phyloP scores from a whole-genome alignment of 2,329 filamentous ascomycete species.

The Fusarium pininemorale region DNA sequence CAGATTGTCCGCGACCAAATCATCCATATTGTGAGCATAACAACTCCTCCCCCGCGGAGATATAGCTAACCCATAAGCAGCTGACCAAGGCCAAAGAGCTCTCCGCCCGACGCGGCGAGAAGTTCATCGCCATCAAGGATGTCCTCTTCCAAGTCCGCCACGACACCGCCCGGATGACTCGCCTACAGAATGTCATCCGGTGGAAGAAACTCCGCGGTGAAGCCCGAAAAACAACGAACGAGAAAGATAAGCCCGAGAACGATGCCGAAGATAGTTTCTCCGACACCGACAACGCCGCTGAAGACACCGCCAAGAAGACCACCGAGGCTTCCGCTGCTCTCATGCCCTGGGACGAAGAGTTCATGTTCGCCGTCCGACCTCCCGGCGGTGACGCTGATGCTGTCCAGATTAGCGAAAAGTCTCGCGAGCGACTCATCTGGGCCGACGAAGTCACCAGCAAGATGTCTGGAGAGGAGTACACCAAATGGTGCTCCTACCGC shows the following conservation, averaged over 20 bases:
- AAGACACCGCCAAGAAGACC: constrained; percentile 64
- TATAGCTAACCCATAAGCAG: constrained; percentile 50
- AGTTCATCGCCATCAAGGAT: constrained; percentile 88
- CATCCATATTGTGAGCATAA: constrained; percentile 77
- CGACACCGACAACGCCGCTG: constrained; percentile 63
- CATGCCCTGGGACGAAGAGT: constrained; percentile 91
- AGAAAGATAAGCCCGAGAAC: constrained; percentile 84
- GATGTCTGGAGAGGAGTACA: constrained; percentile 97
- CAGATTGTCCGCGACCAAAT: constrained; percentile 96
- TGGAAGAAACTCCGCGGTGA: constrained; percentile 99
- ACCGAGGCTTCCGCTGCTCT: constrained; percentile 91
- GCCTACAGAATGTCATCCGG: constrained; percentile 89
- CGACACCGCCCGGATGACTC: constrained; percentile 92
- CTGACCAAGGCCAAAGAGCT: constrained; percentile 86
- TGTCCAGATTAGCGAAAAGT: constrained; percentile 74
- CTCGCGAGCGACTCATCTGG: constrained; percentile 87
- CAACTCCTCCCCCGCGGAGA: accelerated
- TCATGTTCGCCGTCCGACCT: constrained; percentile 86
- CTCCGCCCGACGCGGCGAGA: constrained; percentile 87
- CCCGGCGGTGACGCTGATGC: constrained; percentile 68
- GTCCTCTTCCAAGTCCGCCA: constrained; percentile 95
- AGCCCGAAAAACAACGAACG: constrained; percentile 54
- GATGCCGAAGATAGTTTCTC: constrained; percentile 73
- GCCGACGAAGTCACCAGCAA: constrained; percentile 94
- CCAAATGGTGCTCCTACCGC: constrained; percentile 96